phyloP scores from a whole-genome alignment of 2,329 filamentous ascomycete species.

The Clarireedia hainanense region DNA sequence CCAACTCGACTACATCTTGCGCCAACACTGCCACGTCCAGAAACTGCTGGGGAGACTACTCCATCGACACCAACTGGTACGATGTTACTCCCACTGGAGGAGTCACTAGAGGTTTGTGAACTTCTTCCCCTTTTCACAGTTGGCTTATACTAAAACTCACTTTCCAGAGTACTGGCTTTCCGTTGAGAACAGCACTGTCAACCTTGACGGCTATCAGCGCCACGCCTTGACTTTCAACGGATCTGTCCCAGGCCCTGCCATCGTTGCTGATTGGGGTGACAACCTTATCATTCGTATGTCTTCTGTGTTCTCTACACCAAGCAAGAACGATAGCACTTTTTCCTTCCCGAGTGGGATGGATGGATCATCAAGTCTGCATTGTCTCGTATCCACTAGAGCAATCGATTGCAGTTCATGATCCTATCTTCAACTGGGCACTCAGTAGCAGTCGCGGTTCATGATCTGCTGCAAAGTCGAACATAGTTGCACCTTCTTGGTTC shows the following conservation, averaged over 20 bases:
- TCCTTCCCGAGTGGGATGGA: too few species aligned
- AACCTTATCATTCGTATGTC: slow-evolving; percentile 22
- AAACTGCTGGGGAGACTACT: slow-evolving; percentile 28
- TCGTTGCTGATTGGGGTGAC: slow-evolving; percentile 32
- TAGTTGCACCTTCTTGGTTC: too few species aligned
- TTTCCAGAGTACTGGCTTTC: slow-evolving; percentile 21
- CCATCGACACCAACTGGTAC: slow-evolving; percentile 28
- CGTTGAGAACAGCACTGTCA: slow-evolving; percentile 22
- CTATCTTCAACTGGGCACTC: too few species aligned
- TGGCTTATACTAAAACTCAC: slow-evolving; percentile 6
- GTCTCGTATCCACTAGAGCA: not conserved
- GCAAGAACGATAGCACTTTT: not conserved
- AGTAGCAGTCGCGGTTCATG: too few species aligned
- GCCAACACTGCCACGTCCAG: slow-evolving; percentile 26
- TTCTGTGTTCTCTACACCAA: not conserved
- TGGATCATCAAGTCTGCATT: too few species aligned
- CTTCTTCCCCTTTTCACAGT: not conserved
- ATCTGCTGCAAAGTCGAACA: too few species aligned
- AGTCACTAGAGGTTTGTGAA: slow-evolving; percentile 25
- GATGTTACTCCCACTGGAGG: slow-evolving; percentile 27
- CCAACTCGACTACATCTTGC: slow-evolving; percentile 13
- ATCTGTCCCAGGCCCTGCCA: slow-evolving; percentile 31
- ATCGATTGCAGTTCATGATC: too few species aligned
- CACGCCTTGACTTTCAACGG: slow-evolving; percentile 47
- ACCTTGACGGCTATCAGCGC: slow-evolving; percentile 33